phyloP scores from a whole-genome alignment of 306 rosid genomes.

The Prunus padus region DNA sequence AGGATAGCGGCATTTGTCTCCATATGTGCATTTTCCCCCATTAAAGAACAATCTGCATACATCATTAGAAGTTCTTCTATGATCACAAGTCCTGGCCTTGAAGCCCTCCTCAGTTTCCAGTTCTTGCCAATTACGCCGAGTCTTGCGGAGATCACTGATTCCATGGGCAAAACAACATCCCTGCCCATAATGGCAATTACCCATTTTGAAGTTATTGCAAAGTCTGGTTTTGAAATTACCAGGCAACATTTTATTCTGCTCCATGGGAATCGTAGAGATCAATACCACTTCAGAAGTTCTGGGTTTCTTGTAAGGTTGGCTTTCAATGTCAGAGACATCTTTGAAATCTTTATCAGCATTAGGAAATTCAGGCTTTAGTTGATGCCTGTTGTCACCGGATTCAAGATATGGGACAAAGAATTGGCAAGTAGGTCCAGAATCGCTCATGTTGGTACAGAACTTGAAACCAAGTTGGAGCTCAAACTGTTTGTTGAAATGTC shows the following conservation, averaged over 20 bases:
- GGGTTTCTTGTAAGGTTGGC: constrained; percentile 15
- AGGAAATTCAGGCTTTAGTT: not conserved
- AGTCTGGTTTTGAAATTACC: constrained; percentile 30
- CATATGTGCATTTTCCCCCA: constrained; percentile 31
- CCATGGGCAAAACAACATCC: constrained; percentile 39
- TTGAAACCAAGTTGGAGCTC: not conserved
- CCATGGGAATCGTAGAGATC: not conserved
- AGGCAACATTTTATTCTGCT: not conserved
- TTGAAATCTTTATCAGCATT: not conserved
- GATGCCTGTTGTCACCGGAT: not conserved
- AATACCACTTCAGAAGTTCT: not conserved
- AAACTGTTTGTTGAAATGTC: not conserved
- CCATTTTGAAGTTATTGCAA: constrained; percentile 31
- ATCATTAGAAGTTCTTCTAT: not conserved
- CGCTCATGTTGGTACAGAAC: not conserved
- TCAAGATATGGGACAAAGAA: not conserved
- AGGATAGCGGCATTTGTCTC: constrained; percentile 43
- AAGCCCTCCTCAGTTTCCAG: not conserved
- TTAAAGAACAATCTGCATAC: constrained; percentile 35
- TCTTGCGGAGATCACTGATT: constrained; percentile 16
- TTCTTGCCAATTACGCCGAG: not conserved
- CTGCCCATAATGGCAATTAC: constrained; percentile 24
- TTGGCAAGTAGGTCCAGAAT: not conserved
- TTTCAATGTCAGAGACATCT: not conserved
- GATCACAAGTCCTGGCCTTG: not conserved